A percentile compares a stretch with the other conserved stretches of the same genome.
Conservation (phyloP, 176 grass and related monocot species). For the Aegilops umbellulata region DNA sequence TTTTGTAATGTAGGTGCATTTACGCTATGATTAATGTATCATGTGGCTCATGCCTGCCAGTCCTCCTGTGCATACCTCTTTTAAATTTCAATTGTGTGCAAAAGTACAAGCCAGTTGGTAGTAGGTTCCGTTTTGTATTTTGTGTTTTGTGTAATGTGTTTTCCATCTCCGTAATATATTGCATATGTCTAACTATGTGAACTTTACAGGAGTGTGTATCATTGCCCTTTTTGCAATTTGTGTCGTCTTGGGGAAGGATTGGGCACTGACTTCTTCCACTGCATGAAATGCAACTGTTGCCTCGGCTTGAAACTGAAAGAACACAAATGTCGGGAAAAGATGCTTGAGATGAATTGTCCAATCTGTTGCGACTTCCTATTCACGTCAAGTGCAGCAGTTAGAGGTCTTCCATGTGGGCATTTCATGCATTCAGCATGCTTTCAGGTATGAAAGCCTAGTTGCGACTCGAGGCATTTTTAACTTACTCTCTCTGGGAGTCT, state of each 20-base stretch:
- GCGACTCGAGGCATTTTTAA: not conserved
- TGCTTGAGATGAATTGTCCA: conserved; percentile 83
- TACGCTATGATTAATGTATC: not conserved
- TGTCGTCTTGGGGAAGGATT: conserved; percentile 82
- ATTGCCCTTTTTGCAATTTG: conserved; percentile 94
- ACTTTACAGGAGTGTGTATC: conserved; percentile 69
- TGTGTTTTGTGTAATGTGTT: not conserved
- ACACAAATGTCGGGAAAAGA: conserved; percentile 84
- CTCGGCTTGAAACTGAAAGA: conserved; percentile 68
- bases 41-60: not conserved
- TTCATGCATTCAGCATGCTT: conserved; percentile 98
- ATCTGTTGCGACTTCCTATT: conserved; percentile 85
- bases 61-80: not conserved
- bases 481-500: not conserved
- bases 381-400: conserved; percentile 77
- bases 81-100: not conserved
- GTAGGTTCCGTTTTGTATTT: not conserved
- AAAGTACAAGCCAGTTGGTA: not conserved
- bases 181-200: conserved; percentile 4
- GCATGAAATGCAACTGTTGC: conserved; percentile 98
- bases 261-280: conserved; percentile 87
- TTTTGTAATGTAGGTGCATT: not conserved
- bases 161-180: conserved; percentile 4
- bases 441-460: conserved; percentile 47
- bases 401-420: conserved; percentile 82